These are phyloP conservation scores for Tinospora cordifolia DNA, from an alignment of 164 flowering plant genomes.

Conservation along the genomic window DNA sequence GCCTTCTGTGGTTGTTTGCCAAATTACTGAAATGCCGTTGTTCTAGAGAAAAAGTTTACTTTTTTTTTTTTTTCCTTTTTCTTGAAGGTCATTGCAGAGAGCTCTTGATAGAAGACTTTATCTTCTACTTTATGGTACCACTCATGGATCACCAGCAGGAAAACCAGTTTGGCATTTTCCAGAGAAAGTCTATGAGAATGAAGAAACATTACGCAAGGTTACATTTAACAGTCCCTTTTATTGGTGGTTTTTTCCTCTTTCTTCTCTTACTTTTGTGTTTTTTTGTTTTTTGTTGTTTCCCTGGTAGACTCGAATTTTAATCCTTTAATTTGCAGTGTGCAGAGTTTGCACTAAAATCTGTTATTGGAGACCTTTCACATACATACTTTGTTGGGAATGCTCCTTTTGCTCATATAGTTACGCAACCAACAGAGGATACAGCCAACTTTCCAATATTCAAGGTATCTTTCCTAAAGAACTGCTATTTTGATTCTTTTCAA, in stretches of 20 bases:
- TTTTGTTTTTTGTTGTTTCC: not conserved
- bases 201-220: constrained; percentile 81
- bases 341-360: constrained; percentile 76
- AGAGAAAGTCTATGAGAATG: constrained; percentile 74
- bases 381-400: constrained; percentile 98
- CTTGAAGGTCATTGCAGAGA: constrained; percentile 67
- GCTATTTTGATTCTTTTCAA: too few relatives aligned
- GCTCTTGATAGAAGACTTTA: constrained; percentile 90
- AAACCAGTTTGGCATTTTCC: constrained; percentile 95
- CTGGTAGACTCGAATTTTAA: not conserved
- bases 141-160: constrained; percentile 46
- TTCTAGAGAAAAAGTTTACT: not conserved
- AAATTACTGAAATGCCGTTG: too few relatives aligned
- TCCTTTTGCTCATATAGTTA: constrained; percentile 75
- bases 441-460: constrained; percentile 38
- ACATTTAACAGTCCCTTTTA: not conserved
- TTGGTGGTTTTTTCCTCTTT: not conserved
- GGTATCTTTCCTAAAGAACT: constrained; percentile 35
- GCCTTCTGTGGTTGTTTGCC: not conserved
- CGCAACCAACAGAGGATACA: constrained; percentile 38
- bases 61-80: too few relatives aligned
- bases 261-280: not conserved
- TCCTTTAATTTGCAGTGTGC: constrained; percentile 65
- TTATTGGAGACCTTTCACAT: constrained; percentile 76
- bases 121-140: constrained; percentile 67